Base-by-base conservation (phyloP, 352 stramenopile genomes). In the Pythium monospermum region DNA sequence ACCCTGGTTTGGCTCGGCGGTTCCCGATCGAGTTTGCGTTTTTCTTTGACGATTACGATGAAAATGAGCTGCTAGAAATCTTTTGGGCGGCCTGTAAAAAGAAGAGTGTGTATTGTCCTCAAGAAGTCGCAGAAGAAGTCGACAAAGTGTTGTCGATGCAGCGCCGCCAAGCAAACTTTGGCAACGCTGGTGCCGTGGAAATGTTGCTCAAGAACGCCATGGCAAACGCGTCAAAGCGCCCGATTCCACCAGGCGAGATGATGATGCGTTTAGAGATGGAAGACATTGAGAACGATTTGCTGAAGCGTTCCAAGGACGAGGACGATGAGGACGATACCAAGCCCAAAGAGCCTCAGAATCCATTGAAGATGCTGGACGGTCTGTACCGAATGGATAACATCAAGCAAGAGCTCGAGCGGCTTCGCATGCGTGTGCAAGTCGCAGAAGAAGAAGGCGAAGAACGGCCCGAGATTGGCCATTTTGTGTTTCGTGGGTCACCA, bases 1-100 rank as follows among this genome's bases (percentile, higher is more conserved):
- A 98, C 58, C 80, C 85, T 15, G 92, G 92, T 5, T 53, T 98
- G 4, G 67, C 62, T 11, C 79, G 90, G 12, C 80, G 90, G 1
- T 98, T 98, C 64, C 76, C 81, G 12, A 59, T 81, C 12, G 71
- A 97, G 48, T 81, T 95, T 44, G 87, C 87, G 2, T 97, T 97
- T 50, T 65, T 73, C 42, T 98, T 97, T 57, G 90, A 97, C 23
- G 90, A 98, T 62, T 98, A 97, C 51, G 79, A 73, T 26, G 82
- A 95, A 35, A 53, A 73, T 13, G 76, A 96, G 57, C 64, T 97
- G 4, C 57, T 83, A n/a, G 73, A 85, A 23, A 89, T 91, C 48
- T 66, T 91, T 19, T 50, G 71, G 21, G 71, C 66, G 28, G 74
- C 71, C 15, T 89, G 76, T 32, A 53, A 61, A 2, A 75, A 68